Evolutionary conservation across 2,329 filamentous ascomycete genomes (phyloP).

Genomic region (Delphinella strobiligena): DNA sequence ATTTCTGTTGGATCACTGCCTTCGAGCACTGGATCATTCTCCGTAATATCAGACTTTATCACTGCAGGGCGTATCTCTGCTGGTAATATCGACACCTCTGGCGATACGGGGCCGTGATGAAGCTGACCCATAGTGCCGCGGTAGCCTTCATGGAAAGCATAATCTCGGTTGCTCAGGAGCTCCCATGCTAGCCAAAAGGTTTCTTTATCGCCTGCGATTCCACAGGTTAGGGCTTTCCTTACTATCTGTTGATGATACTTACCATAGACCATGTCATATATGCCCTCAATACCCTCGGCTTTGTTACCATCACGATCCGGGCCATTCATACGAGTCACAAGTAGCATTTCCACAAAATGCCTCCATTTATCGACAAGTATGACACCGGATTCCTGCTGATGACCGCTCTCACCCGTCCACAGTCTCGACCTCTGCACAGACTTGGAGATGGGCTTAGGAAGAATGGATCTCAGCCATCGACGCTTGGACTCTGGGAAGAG

Average conservation of each 20-base stretch:
- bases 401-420: conserved; percentile 26
- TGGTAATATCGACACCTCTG: no score
- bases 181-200: conserved; percentile 38
- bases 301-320: conserved; percentile 31
- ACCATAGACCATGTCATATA: conserved; percentile 29
- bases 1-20: no score
- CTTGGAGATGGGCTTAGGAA: conserved; percentile 31
- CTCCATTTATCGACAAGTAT: conserved; percentile 35
- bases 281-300: conserved; percentile 25
- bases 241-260: no score
- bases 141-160: conserved; percentile 32
- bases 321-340: conserved; percentile 30
- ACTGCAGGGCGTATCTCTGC: no score
- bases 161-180: conserved; percentile 28
- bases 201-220: conserved; percentile 28
- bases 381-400: conserved; percentile 35
- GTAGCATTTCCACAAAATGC: conserved; percentile 31
- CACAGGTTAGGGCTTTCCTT: not conserved
- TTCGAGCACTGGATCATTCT: no score
- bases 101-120: no score
- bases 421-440: conserved; percentile 26
- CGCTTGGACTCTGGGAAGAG: conserved; percentile 28
- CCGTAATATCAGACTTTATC: no score
- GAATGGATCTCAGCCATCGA: conserved; percentile 28
- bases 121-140: conserved; percentile 22